Conservation (phyloP, 371 early-diverging fungal genomes). For the Smittium culicis region DNA sequence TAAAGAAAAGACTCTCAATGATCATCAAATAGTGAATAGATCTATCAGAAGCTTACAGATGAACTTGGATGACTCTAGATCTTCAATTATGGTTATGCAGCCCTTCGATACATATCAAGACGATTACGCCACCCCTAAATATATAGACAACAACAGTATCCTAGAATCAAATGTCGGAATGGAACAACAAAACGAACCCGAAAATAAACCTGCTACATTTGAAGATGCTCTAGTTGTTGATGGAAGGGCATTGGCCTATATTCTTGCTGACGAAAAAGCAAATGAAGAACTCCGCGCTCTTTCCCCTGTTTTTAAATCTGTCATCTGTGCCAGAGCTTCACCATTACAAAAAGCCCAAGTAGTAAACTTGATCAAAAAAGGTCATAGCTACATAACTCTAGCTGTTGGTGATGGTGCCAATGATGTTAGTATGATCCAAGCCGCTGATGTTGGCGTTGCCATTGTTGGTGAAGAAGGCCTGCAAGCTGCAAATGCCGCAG, state of each 20-base stretch:
- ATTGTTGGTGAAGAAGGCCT: constrained; percentile 84
- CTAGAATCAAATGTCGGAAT: not conserved
- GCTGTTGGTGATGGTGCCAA: constrained; percentile 98
- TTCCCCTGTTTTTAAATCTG: constrained; percentile 68
- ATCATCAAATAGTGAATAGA: not conserved
- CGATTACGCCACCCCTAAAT: not conserved
- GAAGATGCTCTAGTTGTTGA: constrained; percentile 72
- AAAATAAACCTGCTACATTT: not conserved
- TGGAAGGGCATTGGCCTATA: constrained; percentile 66
- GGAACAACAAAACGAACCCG: not conserved
- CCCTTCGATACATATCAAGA: too few relatives aligned
- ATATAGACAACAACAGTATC: not conserved
- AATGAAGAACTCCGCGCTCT: constrained; percentile 52
- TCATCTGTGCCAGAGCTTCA: constrained; percentile 86
- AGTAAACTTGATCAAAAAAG: constrained; percentile 75
- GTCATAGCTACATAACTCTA: constrained; percentile 54
- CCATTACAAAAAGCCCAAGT: constrained; percentile 96
- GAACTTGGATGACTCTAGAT: not conserved
- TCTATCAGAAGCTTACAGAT: not conserved
- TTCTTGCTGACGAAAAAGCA: constrained; percentile 48
- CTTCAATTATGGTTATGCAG: not conserved
- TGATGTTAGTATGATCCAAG: constrained; percentile 87
- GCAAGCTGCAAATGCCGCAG: constrained; percentile 81
- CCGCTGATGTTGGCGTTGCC: constrained; percentile 90
- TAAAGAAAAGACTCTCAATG: not conserved